Conservation (phyloP, 768 basidiomycete species). For the Fomitopsis serialis region DNA sequence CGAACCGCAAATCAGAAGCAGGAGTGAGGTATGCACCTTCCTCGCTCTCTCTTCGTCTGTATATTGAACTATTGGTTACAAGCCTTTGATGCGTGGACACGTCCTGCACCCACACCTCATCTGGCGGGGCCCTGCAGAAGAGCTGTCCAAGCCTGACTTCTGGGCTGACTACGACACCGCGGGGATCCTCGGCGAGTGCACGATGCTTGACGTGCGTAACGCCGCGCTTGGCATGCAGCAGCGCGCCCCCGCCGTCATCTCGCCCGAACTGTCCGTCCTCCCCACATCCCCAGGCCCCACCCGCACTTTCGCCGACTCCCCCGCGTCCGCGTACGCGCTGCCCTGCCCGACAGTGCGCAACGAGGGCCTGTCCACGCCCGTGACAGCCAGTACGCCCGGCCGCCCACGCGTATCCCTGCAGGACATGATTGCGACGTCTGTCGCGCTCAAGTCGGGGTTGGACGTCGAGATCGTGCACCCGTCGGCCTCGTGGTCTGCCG, state of each 20-base stretch:
- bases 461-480: slow-evolving; percentile 56
- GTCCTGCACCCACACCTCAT: slow-evolving; percentile 71
- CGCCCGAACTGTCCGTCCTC: not conserved
- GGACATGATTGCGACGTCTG: slow-evolving; percentile 68
- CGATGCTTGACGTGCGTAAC: slow-evolving; percentile 61
- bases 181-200: slow-evolving; percentile 60
- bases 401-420: slow-evolving; percentile 50
- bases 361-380: not conserved
- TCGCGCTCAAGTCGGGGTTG: slow-evolving; percentile 66
- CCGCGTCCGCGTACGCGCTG: not conserved
- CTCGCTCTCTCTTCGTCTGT: not conserved
- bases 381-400: not conserved
- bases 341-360: not conserved
- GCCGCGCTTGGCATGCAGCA: slow-evolving; percentile 43
- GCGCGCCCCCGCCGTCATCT: slow-evolving; percentile 10
- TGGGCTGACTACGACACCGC: slow-evolving; percentile 65
- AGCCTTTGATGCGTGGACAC: slow-evolving; percentile 69
- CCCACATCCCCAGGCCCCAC: not conserved
- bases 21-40: slow-evolving; percentile 53
- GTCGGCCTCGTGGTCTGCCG: slow-evolving; percentile 45
- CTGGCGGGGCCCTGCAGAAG: slow-evolving; percentile 55
- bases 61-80: not conserved
- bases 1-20: slow-evolving; percentile 61
- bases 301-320: not conserved
- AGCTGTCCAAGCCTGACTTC: slow-evolving; percentile 57